Percentiles rank a stretch among this genome's conserved stretches.
Conservation (phyloP, 352 stramenopile species). For the Globisporangium abappressorium region DNA sequence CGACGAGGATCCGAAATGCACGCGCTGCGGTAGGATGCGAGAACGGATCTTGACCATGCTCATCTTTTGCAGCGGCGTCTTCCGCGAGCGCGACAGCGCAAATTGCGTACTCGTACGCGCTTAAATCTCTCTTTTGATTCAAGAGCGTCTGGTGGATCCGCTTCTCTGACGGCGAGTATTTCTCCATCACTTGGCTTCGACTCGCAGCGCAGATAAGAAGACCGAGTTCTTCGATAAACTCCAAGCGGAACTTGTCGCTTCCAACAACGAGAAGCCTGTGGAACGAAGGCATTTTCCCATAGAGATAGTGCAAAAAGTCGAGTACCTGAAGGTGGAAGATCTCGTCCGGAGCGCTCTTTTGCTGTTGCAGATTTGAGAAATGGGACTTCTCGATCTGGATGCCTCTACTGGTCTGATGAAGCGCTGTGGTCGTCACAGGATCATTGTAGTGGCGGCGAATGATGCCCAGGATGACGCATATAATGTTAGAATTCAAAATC, state of each 20-base stretch:
- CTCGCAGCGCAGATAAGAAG: conserved; percentile 45
- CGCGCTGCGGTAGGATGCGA: conserved; percentile 39
- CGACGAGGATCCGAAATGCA: conserved; percentile 43
- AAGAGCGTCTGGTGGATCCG: conserved; percentile 36
- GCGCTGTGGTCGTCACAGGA: conserved; percentile 25
- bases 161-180: conserved; percentile 38
- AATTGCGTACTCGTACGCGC: conserved; percentile 31
- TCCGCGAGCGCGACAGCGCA: conserved; percentile 42
- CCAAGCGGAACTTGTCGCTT: conserved; percentile 46
- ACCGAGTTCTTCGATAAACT: conserved; percentile 58
- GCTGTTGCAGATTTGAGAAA: neutral
- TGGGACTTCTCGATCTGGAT: neutral
- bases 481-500: conserved; percentile 47
- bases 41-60: conserved; percentile 49
- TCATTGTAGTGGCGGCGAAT: conserved; percentile 62
- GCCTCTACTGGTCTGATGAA: neutral
- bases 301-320: conserved; percentile 55
- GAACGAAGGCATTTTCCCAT: conserved; percentile 44
- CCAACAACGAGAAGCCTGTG: conserved; percentile 26
- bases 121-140: conserved; percentile 40
- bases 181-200: conserved; percentile 34
- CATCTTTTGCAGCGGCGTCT: conserved; percentile 32
- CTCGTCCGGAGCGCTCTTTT: conserved; percentile 1
- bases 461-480: conserved; percentile 49
- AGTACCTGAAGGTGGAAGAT: conserved; percentile 47